Evolutionary conservation across 2,329 filamentous ascomycete genomes (phyloP).

Genomic region (Alternaria triticimaculans): DNA sequence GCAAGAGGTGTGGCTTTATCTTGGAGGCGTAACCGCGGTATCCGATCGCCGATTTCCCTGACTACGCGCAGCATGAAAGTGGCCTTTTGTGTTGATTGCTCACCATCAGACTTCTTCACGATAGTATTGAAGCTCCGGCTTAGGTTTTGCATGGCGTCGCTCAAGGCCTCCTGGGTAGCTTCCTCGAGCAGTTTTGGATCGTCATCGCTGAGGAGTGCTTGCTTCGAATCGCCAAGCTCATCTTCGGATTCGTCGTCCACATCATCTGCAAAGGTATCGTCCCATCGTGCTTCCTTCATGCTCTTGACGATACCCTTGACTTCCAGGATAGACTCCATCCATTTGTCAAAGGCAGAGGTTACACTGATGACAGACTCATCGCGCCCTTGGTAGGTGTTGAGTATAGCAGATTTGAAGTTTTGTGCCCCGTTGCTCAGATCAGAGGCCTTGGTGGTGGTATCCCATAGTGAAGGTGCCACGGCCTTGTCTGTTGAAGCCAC

Average conservation of each 20-base stretch:
- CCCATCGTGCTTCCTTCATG: slow-evolving; percentile 74
- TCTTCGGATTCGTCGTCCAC: slow-evolving; percentile 74
- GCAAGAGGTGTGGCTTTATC: slow-evolving; percentile 35
- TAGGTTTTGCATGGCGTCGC: slow-evolving; percentile 64
- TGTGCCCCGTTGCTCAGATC: slow-evolving; percentile 71
- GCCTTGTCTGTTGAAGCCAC: slow-evolving; percentile 58
- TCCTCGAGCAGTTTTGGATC: slow-evolving; percentile 71
- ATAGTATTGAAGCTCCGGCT: slow-evolving; percentile 61
- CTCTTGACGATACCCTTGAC: slow-evolving; percentile 68
- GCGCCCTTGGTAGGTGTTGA: slow-evolving; percentile 74
- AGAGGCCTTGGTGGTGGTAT: slow-evolving; percentile 65
- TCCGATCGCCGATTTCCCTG: slow-evolving; percentile 72
- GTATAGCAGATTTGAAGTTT: slow-evolving; percentile 71
- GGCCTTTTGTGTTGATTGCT: slow-evolving; percentile 51
- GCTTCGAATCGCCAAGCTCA: slow-evolving; percentile 71
- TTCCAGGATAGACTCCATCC: slow-evolving; percentile 75
- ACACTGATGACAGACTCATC: slow-evolving; percentile 70
- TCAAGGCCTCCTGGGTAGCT: slow-evolving; percentile 63
- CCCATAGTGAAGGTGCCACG: slow-evolving; percentile 70
- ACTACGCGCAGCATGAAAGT: slow-evolving; percentile 74
- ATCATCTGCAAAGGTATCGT: slow-evolving; percentile 76
- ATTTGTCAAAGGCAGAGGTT: slow-evolving; percentile 70
- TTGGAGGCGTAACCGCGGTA: slow-evolving; percentile 36
- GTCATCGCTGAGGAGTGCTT: slow-evolving; percentile 72
- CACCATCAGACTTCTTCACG: slow-evolving; percentile 52